Base-by-base conservation (phyloP, 805 yeast genomes). In the Yarrowia yakushimensis region DNA sequence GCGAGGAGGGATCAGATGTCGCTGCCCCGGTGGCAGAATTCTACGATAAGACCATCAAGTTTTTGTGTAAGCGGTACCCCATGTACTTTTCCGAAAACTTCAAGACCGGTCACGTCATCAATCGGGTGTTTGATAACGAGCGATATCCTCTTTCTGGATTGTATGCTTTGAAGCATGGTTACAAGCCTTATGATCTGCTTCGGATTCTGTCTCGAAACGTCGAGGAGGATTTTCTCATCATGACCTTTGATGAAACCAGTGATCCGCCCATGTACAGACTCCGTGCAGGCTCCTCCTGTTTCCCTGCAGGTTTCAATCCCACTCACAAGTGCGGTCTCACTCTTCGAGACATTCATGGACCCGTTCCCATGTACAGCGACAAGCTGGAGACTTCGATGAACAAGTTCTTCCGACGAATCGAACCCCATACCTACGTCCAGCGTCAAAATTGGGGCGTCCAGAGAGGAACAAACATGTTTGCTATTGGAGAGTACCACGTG, bases 231-330 rank as follows among this genome's bases (percentile, higher is more conserved):
- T 78, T 85, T 62, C 69, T 87, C 42, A 71, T 88, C 7, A 67
- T 87, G 67, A 69, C 81, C 63, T 78, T 79, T 17, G 82, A 81
- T 62, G 91, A 86, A 67, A 69, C 70, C 31, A 46, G 59, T 12
- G 52, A 66, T 8, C 59, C 59, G 6, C 59, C 59, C 59, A 65
- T 68, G 61, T 87, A 86, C 69, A 75, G 79, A 27, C 70, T 85
- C 43, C 76, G 85, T 60, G 85, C 84, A 0, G 82, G 84, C 8
- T 74, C 81, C 3, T 79, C 85, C 23, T 83, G 85, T 8, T 86
- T 85, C 67, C 90, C 93, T 1, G 83, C 86, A 1, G 93, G 93
- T 1, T 88, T 88, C 72, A 83, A 84, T 68, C 92, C 93, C 4
- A 72, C 78, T 4, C 73, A 70, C 10, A 79, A 82, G 65, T 77